These are phyloP conservation scores for Thozetella sp. DNA, from an alignment of 495 filamentous ascomycete species.

Conservation along the genomic window DNA sequence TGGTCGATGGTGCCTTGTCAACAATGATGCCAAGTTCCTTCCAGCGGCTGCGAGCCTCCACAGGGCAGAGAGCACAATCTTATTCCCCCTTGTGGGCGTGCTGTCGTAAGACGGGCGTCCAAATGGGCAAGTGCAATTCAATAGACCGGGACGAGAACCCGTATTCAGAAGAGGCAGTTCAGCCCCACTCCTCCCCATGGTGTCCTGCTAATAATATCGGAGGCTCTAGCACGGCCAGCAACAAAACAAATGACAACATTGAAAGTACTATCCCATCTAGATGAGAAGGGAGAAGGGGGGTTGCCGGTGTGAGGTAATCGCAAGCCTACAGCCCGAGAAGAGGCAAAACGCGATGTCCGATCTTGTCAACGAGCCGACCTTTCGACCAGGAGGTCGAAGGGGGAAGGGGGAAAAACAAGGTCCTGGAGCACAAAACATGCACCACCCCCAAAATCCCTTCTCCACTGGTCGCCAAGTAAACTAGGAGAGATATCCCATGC, in stretches of 20 bases:
- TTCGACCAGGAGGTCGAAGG: neutral
- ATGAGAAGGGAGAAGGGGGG: no score
- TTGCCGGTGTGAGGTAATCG: no score
- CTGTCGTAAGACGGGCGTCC: neutral
- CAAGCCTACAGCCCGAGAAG: no score
- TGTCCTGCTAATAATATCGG: no score
- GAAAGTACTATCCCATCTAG: no score
- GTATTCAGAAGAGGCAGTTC: no score
- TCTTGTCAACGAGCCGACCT: neutral
- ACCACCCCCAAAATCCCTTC: neutral
- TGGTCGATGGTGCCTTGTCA: neutral
- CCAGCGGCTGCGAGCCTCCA: no score
- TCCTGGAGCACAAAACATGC: neutral
- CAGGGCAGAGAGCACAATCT: neutral
- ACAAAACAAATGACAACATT: no score
- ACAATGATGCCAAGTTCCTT: neutral
- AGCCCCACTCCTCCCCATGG: no score
- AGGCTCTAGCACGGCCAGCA: no score
- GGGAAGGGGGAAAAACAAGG: neutral
- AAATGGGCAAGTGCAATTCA: neutral
- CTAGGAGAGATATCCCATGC: slow-evolving; percentile 4
- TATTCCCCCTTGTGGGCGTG: neutral
- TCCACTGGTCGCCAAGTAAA: neutral
- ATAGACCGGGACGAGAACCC: neutral
- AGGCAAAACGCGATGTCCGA: no score